Base-by-base conservation (phyloP, 2,329 filamentous ascomycete genomes). In the Trichoderma semiorbis region DNA sequence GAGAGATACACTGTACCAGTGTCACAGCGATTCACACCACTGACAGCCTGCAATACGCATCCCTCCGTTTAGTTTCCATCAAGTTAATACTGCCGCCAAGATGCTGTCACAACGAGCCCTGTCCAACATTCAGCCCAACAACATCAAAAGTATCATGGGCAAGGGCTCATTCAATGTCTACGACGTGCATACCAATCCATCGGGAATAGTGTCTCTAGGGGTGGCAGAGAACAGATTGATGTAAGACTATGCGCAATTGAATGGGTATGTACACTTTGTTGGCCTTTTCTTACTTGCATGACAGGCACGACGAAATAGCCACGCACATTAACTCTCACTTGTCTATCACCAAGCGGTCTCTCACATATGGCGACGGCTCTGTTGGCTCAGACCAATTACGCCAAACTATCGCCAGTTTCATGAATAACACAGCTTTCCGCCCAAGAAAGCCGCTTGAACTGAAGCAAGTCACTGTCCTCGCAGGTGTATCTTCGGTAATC, bases 191-290 rank as follows among this genome's bases (percentile, higher is more conserved):
- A 63, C 60, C 24, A 63, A 63, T n/a, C 60, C 60, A 43, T 63
- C 34, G 12, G 60, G 60, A 24, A 63, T 63, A 10, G 21, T 63
- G 24, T 63, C 60, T 28, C 60, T 63, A 1, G 60, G 60, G 8
- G 60, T 63, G 16, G 60, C 60, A 43, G 60, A 63, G n/a, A 63
- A 63, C 21, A 63, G 60, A 43, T 43, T 63, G 34, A 63, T 62
- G 60, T 62, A n/a, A 62, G 60, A 26, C 34, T 7, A 2, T 43
- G 7, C 36, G 4, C 16, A 18, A 16, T 18, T 39, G 12, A 39
- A 39, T 18, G 1, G 36, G 16, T 39, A 8, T 7, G 16, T 39
- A 8, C 16, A 7, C 21, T 7, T 7, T 43, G 1, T 24, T 5
- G 1, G 1, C 18, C 4, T 7, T 62, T 11, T 14, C 14, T 10